Evolutionary conservation across 495 filamentous ascomycete genomes (phyloP).

Genomic region (Daldinia loculata): DNA sequence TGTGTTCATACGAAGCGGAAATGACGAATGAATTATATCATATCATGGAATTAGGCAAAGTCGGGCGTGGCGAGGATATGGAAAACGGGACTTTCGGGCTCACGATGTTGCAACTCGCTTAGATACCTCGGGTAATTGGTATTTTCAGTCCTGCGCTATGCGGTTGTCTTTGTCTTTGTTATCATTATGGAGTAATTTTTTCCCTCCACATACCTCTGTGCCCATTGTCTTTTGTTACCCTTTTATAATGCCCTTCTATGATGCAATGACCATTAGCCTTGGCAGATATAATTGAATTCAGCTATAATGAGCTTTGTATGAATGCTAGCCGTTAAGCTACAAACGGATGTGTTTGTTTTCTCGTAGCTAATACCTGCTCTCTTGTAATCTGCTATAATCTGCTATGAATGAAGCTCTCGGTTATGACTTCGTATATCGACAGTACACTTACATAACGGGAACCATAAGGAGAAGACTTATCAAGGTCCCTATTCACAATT

Average conservation of each 20-base stretch:
- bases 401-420: neutral
- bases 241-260: neutral
- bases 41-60: neutral
- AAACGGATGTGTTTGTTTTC: neutral
- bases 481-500: neutral
- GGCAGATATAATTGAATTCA: neutral
- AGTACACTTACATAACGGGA: neutral
- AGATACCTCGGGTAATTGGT: neutral
- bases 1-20: neutral
- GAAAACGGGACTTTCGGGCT: neutral
- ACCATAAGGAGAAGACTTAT: neutral
- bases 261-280: neutral
- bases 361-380: neutral
- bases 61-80: neutral
- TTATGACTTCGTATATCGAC: neutral
- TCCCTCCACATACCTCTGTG: neutral
- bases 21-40: neutral
- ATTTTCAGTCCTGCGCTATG: neutral
- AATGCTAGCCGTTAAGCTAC: neutral
- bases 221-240: neutral
- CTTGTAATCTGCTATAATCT: neutral
- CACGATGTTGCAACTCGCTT: neutral
- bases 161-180: neutral
- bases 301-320: neutral
- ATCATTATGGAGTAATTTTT: neutral